Base-by-base conservation (phyloP, 441 rosid species). In the Euphorbia celastroides region DNA sequence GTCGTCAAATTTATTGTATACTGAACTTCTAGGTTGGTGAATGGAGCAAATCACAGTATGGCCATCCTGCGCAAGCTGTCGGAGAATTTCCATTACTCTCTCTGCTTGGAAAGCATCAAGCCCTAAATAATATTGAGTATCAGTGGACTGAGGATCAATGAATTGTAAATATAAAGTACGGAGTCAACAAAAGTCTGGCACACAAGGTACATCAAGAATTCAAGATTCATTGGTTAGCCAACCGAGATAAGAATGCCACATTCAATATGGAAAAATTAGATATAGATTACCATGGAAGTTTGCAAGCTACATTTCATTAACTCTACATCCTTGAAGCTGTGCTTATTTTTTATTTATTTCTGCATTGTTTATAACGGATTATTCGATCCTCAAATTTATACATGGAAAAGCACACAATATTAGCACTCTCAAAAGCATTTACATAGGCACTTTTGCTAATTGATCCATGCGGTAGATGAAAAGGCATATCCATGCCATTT, bases 51-150 rank as follows among this genome's bases (percentile, higher is more conserved):
- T 89, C 59, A 93, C 96, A 67, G 97, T 89, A 78, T 90, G 98
- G 20, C 98, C 98, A 75, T 93, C 96, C 69, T 84, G 85, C 7
- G 88, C 93, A 65, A 93, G 96, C 76, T 81, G 88, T 68, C 78
- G 82, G 57, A 90, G 88, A 72, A 97, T 90, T 86, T 89, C 97
- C 97, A 90, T 86, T 65, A 93, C 97, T 80, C 82, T 86, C 76
- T 90, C 96, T 59, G 97, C 96, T 81, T 93, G 98, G 78, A 93
- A 93, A 59, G 98, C 96, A 69, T 93, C 98, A 73, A 93, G 95
- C 68, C 97, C 97, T 93, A 88, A 50, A 77, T 65, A 66, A 57
- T 52, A 30, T 74, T 64, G 2, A 32, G 14, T 16, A 57, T 23
- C 7, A 10, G 13, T 64, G 11, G 36, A 70, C 32, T 25, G 54